phyloP scores from a whole-genome alignment of 768 basidiomycete species.

The Phaeotremella skinneri region DNA sequence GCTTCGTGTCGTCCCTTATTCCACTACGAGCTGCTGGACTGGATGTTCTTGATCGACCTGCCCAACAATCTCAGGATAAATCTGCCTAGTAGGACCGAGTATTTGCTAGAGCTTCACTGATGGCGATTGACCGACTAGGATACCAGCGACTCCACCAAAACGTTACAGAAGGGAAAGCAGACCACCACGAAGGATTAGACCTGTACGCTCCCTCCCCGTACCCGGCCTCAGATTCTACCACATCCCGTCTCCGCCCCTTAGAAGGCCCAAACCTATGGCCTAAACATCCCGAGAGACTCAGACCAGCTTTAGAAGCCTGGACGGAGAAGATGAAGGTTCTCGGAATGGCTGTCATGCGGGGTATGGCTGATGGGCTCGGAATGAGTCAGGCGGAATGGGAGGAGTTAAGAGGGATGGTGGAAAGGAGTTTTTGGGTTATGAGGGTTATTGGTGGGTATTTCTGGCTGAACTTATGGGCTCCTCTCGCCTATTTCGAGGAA shows the following conservation, averaged over 20 bases:
- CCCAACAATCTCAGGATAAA: no score
- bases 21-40: not conserved
- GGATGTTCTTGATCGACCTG: not conserved
- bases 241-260: slow-evolving; percentile 67
- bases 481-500: no score
- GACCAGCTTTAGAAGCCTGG: slow-evolving; percentile 68
- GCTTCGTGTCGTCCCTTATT: not conserved
- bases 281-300: slow-evolving; percentile 58
- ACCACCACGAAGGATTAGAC: slow-evolving; percentile 70
- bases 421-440: slow-evolving; percentile 88
- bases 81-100: no score
- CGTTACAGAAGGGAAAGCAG: slow-evolving; percentile 76
- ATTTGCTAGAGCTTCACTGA: no score
- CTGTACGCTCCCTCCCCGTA: slow-evolving; percentile 63
- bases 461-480: no score
- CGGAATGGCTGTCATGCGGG: slow-evolving; percentile 80
- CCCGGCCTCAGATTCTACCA: slow-evolving; percentile 56
- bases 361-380: slow-evolving; percentile 78
- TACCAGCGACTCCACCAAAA: slow-evolving; percentile 80
- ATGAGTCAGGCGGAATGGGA: slow-evolving; percentile 69
- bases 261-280: slow-evolving; percentile 93
- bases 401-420: slow-evolving; percentile 65
- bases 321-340: slow-evolving; percentile 79
- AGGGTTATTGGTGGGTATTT: slow-evolving; percentile 65
- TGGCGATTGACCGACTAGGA: slow-evolving; percentile 58